phyloP scores from a whole-genome alignment of 768 basidiomycete genomes.

The Russula brevipes region DNA sequence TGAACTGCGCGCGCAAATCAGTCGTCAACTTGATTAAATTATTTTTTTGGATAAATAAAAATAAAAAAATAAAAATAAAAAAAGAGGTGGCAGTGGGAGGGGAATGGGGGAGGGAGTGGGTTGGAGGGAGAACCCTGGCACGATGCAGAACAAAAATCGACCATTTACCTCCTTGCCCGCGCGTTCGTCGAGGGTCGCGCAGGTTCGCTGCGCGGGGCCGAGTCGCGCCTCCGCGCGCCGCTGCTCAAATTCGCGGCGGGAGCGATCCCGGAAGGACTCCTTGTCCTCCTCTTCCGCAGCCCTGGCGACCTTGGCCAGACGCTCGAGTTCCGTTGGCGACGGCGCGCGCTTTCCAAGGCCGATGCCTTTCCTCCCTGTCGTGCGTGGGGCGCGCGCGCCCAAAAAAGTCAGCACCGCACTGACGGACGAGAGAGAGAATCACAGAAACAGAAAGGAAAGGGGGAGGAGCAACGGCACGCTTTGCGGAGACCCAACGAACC shows the following conservation, averaged over 20 bases:
- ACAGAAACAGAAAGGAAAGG: neutral
- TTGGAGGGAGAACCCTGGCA: neutral
- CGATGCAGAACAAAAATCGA: neutral
- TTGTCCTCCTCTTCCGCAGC: conserved; percentile 51
- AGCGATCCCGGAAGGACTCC: conserved; percentile 62
- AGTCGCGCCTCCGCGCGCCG: conserved; percentile 68
- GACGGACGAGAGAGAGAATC: neutral
- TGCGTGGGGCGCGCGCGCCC: neutral
- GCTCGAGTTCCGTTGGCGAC: conserved; percentile 58
- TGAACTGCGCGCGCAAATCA: conserved; percentile 49
- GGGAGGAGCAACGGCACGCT: neutral
- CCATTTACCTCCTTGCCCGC: conserved; percentile 51
- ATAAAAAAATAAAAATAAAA: too few species aligned
- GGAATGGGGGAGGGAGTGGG: neutral
- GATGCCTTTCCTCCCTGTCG: conserved; percentile 71
- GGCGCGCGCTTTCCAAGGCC: conserved; percentile 62
- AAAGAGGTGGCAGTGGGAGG: neutral
- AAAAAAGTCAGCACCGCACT: neutral
- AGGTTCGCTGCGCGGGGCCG: conserved; percentile 68
- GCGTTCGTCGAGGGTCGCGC: conserved; percentile 68
- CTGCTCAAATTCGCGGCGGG: conserved; percentile 69
- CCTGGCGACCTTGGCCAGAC: conserved; percentile 68
- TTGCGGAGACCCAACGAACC: conserved; percentile 43
- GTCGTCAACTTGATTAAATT: neutral
- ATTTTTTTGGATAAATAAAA: neutral